Percentiles rank a stretch among this genome's conserved stretches.
phyloP scores from a whole-genome alignment of 345 rosid species.

The Excoecaria cochinchinensis region DNA sequence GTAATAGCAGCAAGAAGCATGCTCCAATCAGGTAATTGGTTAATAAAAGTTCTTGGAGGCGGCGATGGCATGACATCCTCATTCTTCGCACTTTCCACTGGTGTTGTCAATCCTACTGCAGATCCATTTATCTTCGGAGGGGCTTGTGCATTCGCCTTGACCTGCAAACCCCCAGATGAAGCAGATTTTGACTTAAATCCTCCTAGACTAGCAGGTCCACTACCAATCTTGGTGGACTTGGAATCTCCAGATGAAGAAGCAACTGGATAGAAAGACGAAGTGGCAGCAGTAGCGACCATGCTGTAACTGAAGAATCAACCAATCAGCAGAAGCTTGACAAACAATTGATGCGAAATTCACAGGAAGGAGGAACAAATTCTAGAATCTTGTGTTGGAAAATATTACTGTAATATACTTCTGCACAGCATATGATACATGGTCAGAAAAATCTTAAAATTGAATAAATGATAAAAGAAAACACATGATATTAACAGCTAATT shows the following conservation, averaged over 20 bases:
- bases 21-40: slow-evolving; percentile 98
- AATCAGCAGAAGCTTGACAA: slow-evolving; percentile 1
- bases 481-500: background rate
- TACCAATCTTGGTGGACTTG: slow-evolving; percentile 42
- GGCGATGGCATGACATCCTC: slow-evolving; percentile 49
- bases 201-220: slow-evolving; percentile 49
- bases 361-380: background rate
- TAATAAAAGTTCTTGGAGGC: slow-evolving; percentile 87
- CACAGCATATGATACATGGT: background rate
- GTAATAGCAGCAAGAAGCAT: slow-evolving; percentile 99
- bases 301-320: slow-evolving; percentile 13
- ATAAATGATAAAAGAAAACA: background rate
- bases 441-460: background rate
- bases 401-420: slow-evolving; percentile 5
- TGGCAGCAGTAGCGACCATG: slow-evolving; percentile 81
- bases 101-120: slow-evolving; percentile 43
- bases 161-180: slow-evolving; percentile 58
- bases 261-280: slow-evolving; percentile 67
- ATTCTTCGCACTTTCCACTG: slow-evolving; percentile 48
- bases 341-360: background rate
- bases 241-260: slow-evolving; percentile 53
- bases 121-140: slow-evolving; percentile 85
- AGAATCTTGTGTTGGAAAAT: background rate
- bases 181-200: slow-evolving; percentile 44
- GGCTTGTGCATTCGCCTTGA: slow-evolving; percentile 87